phyloP scores from a whole-genome alignment of 2,329 filamentous ascomycete species.

The Clathrospora elynae region DNA sequence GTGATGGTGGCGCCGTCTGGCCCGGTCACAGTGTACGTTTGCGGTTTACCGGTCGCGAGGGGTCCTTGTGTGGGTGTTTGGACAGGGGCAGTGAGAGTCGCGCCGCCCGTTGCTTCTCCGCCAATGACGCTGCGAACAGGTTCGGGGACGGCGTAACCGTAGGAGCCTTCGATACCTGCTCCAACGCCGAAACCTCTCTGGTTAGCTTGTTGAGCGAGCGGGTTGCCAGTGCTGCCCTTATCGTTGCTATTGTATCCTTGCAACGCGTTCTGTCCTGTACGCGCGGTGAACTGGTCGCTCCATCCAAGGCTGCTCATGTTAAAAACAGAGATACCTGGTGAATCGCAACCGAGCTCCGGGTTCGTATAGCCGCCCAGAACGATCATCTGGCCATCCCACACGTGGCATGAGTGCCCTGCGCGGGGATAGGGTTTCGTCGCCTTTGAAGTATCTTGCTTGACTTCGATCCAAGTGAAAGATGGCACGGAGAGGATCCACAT shows the following conservation, averaged over 20 bases:
- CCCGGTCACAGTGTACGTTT: conserved; percentile 67
- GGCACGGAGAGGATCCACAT: conserved; percentile 82
- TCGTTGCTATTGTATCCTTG: conserved; percentile 39
- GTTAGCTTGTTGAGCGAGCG: conserved; percentile 58
- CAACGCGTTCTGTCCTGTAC: conserved; percentile 59
- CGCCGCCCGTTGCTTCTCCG: conserved; percentile 67
- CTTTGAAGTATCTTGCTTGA: conserved; percentile 52
- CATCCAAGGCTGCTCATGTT: conserved; percentile 73
- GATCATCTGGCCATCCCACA: conserved; percentile 81
- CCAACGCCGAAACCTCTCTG: conserved; percentile 58
- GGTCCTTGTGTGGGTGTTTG: conserved; percentile 70
- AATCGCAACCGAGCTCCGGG: conserved; percentile 65
- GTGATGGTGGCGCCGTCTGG: conserved; percentile 51
- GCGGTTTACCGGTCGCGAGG: conserved; percentile 70
- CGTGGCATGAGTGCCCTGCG: conserved; percentile 75
- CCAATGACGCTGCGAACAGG: conserved; percentile 69
- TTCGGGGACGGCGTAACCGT: conserved; percentile 72
- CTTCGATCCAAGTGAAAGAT: conserved; percentile 78
- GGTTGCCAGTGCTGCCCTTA: conserved; percentile 47
- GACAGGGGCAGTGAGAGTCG: conserved; percentile 69
- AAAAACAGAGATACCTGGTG: conserved; percentile 74
- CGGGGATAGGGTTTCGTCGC: conserved; percentile 61
- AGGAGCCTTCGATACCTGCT: conserved; percentile 62
- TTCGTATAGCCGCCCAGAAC: conserved; percentile 74
- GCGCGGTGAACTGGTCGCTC: conserved; percentile 71